Conservation (phyloP, 1,139 yeast species). For the Geotrichum reessii region DNA sequence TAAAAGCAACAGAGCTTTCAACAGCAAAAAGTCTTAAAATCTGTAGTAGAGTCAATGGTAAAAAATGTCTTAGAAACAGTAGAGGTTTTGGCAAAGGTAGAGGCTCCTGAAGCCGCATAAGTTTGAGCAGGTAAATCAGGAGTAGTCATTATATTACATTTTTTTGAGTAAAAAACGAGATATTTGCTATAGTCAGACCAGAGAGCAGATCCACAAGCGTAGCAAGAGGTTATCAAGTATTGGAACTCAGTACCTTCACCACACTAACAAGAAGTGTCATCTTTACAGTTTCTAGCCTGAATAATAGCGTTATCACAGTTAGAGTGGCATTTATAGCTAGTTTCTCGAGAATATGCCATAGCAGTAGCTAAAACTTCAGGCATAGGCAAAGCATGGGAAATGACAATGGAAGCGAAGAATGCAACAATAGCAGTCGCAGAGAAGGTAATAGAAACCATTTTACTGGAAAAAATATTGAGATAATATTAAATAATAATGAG, state of each 20-base stretch:
- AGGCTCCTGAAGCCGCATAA: neutral
- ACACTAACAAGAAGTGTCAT: constrained; percentile 14
- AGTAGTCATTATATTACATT: constrained; percentile 2
- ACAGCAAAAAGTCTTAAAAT: too few species aligned
- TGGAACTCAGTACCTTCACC: constrained; percentile 9
- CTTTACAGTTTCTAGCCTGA: constrained; percentile 12
- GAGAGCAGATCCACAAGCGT: constrained; percentile 13
- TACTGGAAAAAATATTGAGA: neutral
- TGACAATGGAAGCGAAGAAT: neutral
- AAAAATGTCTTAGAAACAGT: neutral
- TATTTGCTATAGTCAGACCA: constrained; percentile 17
- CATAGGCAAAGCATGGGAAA: constrained; percentile 11
- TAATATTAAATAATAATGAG: neutral
- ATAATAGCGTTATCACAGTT: constrained; percentile 18
- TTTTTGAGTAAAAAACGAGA: constrained; percentile 1
- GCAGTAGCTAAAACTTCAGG: constrained; percentile 18
- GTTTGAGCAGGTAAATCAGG: neutral
- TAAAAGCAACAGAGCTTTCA: neutral
- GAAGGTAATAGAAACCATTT: constrained; percentile 1
- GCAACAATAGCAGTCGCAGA: neutral
- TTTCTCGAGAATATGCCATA: constrained; percentile 16
- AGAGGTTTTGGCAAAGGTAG: neutral
- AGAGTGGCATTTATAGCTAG: constrained; percentile 16
- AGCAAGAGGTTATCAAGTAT: constrained; percentile 6
- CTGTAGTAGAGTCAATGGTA: too few species aligned